Base-by-base conservation (phyloP, 805 yeast species). In the Hyphopichia homilentoma region DNA sequence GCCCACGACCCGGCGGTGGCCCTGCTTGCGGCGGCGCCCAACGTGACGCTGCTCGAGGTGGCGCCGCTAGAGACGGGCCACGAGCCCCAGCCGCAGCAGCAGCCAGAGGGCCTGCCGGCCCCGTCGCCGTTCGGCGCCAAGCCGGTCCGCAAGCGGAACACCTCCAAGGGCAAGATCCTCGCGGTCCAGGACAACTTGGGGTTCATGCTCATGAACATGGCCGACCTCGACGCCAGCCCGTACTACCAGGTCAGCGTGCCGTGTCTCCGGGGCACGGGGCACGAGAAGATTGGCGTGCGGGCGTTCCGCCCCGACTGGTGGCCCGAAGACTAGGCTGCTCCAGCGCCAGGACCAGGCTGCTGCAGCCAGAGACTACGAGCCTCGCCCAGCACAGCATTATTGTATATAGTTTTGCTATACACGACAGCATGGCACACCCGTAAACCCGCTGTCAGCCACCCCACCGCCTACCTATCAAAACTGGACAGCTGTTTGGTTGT, bases 231-330 rank as follows among this genome's bases (percentile, higher is more conserved):
- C 65, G 49, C 69, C 59, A 53, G 63, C 61, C 40, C 50, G 48
- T 16, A 54, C 34, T 53, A 59, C 56, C 38, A 60, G 48, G 20
- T 60, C 9, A 45, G 53, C 27, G 29, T 59, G 3, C 60, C 58
- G 2, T 35, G 41, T 36, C 30, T 47, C 4, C 49, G 40, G 17
- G 49, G 47, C 2, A 50, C 39, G 18, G 49, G 48, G 2, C 32
- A 54, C 4, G 46, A 46, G 24, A 42, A 43, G 24, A 46, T 78
- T 6, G 70, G 70, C 1, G 57, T 81, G 16, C 68, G 69, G 43
- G 84, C 79, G 0, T 65, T 61, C 37, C 59, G 62, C 5, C 93
- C 94, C 0, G 79, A 71, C 30, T 84, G 90, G 89, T 84, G 90
- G 88, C 88, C 88, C 0, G 62, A 55, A 25, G 55, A 53, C 2